Evolutionary conservation across 305 asterid species (phyloP).

Genomic region (Fraxinus platypoda): DNA sequence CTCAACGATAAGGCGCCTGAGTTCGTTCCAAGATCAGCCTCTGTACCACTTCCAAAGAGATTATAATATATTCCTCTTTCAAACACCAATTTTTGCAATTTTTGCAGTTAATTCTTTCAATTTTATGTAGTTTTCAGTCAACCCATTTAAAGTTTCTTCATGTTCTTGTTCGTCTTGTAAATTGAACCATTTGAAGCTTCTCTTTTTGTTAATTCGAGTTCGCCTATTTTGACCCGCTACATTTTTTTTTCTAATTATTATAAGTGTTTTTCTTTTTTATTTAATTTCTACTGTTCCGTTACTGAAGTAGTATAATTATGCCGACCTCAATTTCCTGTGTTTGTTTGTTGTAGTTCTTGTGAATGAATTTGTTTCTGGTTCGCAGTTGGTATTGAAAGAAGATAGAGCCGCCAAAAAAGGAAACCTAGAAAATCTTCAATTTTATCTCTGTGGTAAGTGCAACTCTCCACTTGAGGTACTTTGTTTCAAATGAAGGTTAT

Average conservation of each 20-base stretch:
- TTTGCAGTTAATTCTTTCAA: background rate
- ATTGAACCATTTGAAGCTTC: background rate
- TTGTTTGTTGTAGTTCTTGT: background rate
- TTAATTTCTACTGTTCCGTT: background rate
- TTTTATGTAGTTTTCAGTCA: background rate
- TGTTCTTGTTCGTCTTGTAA: background rate
- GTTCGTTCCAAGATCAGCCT: too few relatives aligned
- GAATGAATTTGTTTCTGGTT: background rate
- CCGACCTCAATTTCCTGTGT: background rate
- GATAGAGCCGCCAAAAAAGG: background rate
- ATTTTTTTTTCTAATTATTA: background rate
- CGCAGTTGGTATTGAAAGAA: background rate
- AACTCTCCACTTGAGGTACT: background rate
- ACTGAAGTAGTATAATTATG: background rate
- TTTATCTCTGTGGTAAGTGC: background rate
- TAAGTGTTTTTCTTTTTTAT: background rate
- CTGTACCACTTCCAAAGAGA: too few relatives aligned
- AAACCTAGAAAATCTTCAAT: background rate
- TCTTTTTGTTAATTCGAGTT: background rate
- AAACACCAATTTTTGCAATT: too few relatives aligned
- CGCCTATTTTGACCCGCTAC: background rate
- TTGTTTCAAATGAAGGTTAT: background rate
- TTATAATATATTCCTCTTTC: too few relatives aligned
- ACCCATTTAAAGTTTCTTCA: background rate
- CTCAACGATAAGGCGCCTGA: too few relatives aligned